Base-by-base conservation (phyloP, 2,329 filamentous ascomycete genomes). In the Sporothrix phasma region DNA sequence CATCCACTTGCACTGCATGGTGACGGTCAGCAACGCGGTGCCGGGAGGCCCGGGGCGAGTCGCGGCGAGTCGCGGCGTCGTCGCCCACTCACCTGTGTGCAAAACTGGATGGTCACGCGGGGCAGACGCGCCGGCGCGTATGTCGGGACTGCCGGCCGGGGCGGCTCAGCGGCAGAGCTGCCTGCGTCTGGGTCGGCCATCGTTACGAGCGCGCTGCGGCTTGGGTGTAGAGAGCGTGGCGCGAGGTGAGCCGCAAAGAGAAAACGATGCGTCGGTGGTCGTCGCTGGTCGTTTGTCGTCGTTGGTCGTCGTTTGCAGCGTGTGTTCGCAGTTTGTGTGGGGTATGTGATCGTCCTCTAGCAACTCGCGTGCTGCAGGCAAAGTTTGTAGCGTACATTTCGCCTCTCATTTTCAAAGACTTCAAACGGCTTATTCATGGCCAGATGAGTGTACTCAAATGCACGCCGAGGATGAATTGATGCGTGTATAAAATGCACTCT, bases 81-180 rank as follows among this genome's bases (percentile, higher is more conserved):
- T n/a, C 15, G 45, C 3, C 5, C 24, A 24, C 67, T 49, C 26
- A 68, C 67, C 67, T 68, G 91, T 0, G 90, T 96, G 78, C 92
- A 97, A 77, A 90, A 97, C 69, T 88, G 85, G 71, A 97, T 96
- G n/a, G 87, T 87, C 62, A 97, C 81, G 53, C 91, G 85, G 3
- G 92, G 92, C 11, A 89, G 77, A 29, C 75, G 74, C 61, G 75
- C 69, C 46, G 73, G 69, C 46, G 70, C 66, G 13, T 5, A 39
- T 19, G 31, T 39, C n/a, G 13, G 51, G 5, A 19, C 31, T 15
- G 31, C 13, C 13, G 11, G 5, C 6, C 10, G 5, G 24, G 19
- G 54, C 22, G 41, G 54, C 22, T 43, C 54, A 5, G 39, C 2
- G 5, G 24, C 39, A 8, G 24, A 24, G 19, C 3, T 39, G 10